Evolutionary conservation across 1,284 basidiomycete species (phyloP).

Genomic region (Apiotrichum veenhuisii): DNA sequence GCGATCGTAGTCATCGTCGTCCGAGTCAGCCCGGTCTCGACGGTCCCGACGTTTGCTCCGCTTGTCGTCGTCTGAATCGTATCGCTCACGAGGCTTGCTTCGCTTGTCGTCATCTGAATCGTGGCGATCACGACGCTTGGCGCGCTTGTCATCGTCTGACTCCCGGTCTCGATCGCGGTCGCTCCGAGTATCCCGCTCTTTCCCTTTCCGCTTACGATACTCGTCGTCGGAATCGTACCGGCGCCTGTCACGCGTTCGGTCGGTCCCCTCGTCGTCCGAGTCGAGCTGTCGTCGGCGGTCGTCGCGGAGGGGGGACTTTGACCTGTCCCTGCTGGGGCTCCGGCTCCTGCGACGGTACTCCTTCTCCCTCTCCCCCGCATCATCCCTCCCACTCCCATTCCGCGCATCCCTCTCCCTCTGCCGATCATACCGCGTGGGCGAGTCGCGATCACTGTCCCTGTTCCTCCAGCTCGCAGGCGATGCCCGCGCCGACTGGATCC

Average conservation of each 20-base stretch:
- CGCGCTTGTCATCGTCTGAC: not conserved
- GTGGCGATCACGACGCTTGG: not conserved
- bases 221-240: not conserved
- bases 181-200: not conserved
- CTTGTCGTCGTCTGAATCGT: conserved; percentile 3
- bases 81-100: not conserved
- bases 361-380: conserved; percentile 8
- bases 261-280: too few relatives aligned
- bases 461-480: not conserved
- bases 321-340: too few relatives aligned
- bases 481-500: too few relatives aligned
- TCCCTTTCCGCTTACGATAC: not conserved
- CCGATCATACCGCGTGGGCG: conserved; percentile 1
- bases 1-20: not conserved
- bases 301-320: too few relatives aligned
- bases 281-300: too few relatives aligned
- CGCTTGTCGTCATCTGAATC: not conserved
- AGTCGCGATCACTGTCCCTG: conserved; percentile 42
- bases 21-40: not conserved
- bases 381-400: conserved; percentile 19
- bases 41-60: not conserved
- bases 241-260: too few relatives aligned
- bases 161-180: not conserved
- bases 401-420: conserved; percentile 50
- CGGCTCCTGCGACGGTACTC: not conserved